These are phyloP conservation scores for Tricholomella constricta DNA, from an alignment of 768 basidiomycete species.

Conservation along the genomic window DNA sequence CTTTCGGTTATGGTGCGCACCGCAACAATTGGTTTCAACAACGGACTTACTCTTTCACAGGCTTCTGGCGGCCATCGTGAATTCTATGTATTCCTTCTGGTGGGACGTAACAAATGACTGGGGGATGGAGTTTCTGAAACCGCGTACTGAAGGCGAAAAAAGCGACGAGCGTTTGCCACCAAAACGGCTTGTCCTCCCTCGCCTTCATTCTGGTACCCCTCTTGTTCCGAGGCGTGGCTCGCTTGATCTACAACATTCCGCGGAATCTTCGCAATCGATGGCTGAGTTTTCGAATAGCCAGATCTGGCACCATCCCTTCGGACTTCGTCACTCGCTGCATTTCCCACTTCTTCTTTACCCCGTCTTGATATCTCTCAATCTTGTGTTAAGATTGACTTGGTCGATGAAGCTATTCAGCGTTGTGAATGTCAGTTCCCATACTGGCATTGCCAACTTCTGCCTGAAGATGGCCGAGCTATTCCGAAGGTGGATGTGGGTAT, in stretches of 20 bases:
- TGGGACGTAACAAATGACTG: conserved; percentile 99
- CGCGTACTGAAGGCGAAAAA: conserved; percentile 27
- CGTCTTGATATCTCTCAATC: conserved; percentile 76
- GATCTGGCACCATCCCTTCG: conserved; percentile 54
- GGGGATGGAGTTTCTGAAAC: conserved; percentile 79
- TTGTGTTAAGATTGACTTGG: conserved; percentile 92
- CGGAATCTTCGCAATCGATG: conserved; percentile 3
- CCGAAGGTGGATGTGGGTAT: conserved; percentile 98
- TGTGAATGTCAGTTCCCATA: conserved; percentile 75
- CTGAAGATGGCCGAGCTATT: conserved; percentile 89
- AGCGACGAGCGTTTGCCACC: conserved; percentile 35
- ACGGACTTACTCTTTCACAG: conserved; percentile 39
- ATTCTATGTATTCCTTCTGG: conserved; percentile 96
- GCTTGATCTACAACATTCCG: conserved; percentile 6
- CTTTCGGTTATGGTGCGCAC: conserved; percentile 80
- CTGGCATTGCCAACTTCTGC: conserved; percentile 83
- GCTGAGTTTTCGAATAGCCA: conserved; percentile 16
- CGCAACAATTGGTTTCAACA: neutral
- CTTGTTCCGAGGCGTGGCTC: conserved; percentile 19
- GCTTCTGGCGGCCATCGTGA: conserved; percentile 82
- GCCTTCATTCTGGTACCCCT: conserved; percentile 42
- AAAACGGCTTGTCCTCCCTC: conserved; percentile 47
- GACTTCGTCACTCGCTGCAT: conserved; percentile 74
- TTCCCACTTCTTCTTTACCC: conserved; percentile 87
- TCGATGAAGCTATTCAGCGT: conserved; percentile 88